phyloP scores from a whole-genome alignment of 2,329 filamentous ascomycete genomes.

The Trichoderma pleuroti region DNA sequence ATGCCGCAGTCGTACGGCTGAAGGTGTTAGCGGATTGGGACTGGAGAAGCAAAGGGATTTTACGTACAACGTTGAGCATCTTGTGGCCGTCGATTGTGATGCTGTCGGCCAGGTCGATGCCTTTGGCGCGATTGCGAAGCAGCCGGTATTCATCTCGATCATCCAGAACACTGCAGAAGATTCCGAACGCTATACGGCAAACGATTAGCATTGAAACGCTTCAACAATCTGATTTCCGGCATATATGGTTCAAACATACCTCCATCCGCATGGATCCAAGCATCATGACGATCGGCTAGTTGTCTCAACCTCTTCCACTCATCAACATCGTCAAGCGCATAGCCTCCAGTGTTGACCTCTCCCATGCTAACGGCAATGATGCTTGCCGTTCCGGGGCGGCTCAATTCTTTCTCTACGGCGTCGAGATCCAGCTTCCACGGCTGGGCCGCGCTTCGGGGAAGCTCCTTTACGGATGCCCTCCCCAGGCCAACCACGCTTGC shows the following conservation, averaged over 20 bases:
- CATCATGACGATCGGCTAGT: constrained; percentile 67
- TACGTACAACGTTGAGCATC: constrained; percentile 75
- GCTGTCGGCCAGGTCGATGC: constrained; percentile 79
- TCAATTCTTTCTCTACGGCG: constrained; percentile 59
- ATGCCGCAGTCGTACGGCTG: constrained; percentile 88
- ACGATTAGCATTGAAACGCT: not conserved
- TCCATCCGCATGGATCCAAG: constrained; percentile 89
- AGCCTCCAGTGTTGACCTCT: constrained; percentile 87
- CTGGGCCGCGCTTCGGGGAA: constrained; percentile 49
- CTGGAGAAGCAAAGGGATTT: not conserved
- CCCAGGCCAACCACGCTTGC: constrained; percentile 80
- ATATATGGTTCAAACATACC: constrained; percentile 39
- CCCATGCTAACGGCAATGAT: constrained; percentile 80
- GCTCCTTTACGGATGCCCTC: constrained; percentile 59
- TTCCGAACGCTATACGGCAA: constrained; percentile 64
- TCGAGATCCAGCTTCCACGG: constrained; percentile 69
- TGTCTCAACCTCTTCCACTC: constrained; percentile 62
- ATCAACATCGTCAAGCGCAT: constrained; percentile 56
- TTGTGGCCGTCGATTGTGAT: constrained; percentile 88
- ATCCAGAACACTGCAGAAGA: constrained; percentile 69
- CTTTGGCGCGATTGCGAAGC: constrained; percentile 51
- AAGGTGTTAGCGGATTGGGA: not conserved
- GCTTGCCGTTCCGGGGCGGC: constrained; percentile 52
- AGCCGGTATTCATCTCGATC: constrained; percentile 52
- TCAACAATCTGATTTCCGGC: not conserved